Base-by-base conservation (phyloP, 2,329 filamentous ascomycete species). In the Didymella arachidicola region DNA sequence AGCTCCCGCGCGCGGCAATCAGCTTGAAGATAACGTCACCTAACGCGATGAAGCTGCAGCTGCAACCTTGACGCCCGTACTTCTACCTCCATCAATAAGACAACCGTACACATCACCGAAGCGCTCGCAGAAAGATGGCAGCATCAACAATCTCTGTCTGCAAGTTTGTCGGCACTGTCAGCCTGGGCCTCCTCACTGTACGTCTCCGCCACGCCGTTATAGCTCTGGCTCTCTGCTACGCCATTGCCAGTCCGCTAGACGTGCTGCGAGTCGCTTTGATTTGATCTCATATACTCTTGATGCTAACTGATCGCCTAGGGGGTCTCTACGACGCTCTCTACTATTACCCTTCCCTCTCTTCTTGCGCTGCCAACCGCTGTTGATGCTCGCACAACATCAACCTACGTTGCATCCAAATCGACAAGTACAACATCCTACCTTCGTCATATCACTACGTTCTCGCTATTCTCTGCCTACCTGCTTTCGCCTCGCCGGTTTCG, bases 91-190 rank as follows among this genome's bases (percentile, higher is more conserved):
- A 38, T 27, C 51, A 42, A 16, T 18, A n/a, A 48, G 25, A 12
- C 39, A 43, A 32, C 29, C 16, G 16, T 27, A n/a, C 12, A 36
- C 32, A 42, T 14, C 7, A 22, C 36, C 22, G n/a, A 43, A 30
- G 29, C 19, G 22, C 16, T 30, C 2, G 34, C 22, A 54, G 57
- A 59, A 71, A 55, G 53, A 82, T 74, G 78, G 90, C 92, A 86
- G 83, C 86, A 69, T 86, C 85, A 69, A 87, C 87, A 72, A 83
- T 97, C 72, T 88, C 91, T 55, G 80, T 90, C 77, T 87, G 91
- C 81, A 97, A 98, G 81, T 97, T 97, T 77, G 90, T 97, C 67
- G 94, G 94, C 72, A 96, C 92, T 50, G 86, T 96, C 66, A 94
- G 90, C 70, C 84, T 97, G 57, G 94, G 94, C 63, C 84, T 97